A percentile compares a stretch with the other conserved stretches of the same genome.
These are phyloP conservation scores for Nicotiana tabacum DNA, from an alignment of 257 asterid species.

Conservation along the genomic window DNA sequence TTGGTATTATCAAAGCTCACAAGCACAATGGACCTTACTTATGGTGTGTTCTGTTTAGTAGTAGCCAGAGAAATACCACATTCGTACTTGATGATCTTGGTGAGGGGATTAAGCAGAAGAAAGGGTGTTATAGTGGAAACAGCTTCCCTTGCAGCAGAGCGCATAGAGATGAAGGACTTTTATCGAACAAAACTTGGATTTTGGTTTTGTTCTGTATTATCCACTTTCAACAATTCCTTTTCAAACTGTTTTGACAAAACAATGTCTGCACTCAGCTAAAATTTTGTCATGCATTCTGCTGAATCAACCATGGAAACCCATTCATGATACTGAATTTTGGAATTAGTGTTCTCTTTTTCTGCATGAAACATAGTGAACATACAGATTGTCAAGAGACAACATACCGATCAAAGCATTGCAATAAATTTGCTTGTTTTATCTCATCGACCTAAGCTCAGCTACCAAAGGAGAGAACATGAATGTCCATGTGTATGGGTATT, in stretches of 20 bases:
- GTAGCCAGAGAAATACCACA: slow-evolving; percentile 34
- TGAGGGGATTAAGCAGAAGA: slow-evolving; percentile 65
- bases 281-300: background rate
- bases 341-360: background rate
- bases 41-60: slow-evolving; percentile 75
- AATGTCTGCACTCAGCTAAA: background rate
- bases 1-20: slow-evolving; percentile 44
- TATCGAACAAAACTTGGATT: slow-evolving; percentile 15
- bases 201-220: slow-evolving; percentile 16
- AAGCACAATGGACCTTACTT: slow-evolving; percentile 71
- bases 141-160: slow-evolving; percentile 50
- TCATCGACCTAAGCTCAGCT: background rate
- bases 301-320: background rate
- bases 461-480: background rate
- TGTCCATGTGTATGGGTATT: background rate
- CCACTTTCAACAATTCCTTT: slow-evolving; percentile 12
- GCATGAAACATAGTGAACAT: background rate
- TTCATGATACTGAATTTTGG: background rate
- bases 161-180: slow-evolving; percentile 18
- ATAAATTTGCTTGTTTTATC: background rate
- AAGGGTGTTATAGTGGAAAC: slow-evolving; percentile 75
- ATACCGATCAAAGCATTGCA: background rate
- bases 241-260: background rate
- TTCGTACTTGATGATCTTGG: slow-evolving; percentile 80
- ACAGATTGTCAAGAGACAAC: background rate